Conservation (phyloP, 345 rosid genomes). For the Physaria fendleri region DNA sequence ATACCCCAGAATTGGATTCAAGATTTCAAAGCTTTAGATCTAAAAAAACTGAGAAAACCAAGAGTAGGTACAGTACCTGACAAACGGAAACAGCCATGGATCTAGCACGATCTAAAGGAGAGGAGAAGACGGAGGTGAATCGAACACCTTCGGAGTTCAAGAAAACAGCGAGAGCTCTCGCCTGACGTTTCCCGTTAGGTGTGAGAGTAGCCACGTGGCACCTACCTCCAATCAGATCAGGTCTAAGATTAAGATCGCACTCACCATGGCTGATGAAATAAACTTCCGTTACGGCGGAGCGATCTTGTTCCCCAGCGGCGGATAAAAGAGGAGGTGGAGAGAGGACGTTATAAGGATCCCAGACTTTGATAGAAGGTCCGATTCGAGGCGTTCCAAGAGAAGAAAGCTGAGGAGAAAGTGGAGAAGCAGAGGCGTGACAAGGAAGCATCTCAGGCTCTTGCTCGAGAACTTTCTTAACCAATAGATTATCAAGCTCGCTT, state of each 20-base stretch:
- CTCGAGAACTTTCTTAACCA: constrained; percentile 78
- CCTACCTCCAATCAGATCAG: constrained; percentile 84
- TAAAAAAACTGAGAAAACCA: neutral
- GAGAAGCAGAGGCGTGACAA: constrained; percentile 88
- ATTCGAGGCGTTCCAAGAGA: constrained; percentile 85
- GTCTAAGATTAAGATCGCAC: constrained; percentile 67
- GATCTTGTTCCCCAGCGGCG: constrained; percentile 34
- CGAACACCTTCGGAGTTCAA: constrained; percentile 74
- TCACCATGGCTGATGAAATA: constrained; percentile 78
- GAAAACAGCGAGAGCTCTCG: constrained; percentile 91
- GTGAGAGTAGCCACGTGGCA: constrained; percentile 69
- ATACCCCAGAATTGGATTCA: neutral
- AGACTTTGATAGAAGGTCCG: constrained; percentile 93
- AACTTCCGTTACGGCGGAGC: constrained; percentile 42
- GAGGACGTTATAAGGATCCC: constrained; percentile 97
- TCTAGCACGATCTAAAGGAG: constrained; percentile 86
- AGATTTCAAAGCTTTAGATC: constrained; percentile 6
- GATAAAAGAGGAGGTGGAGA: constrained; percentile 58
- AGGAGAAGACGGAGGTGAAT: constrained; percentile 72
- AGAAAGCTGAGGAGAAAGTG: constrained; percentile 93
- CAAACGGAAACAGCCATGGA: constrained; percentile 83
- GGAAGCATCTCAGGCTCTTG: constrained; percentile 96
- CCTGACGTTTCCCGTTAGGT: constrained; percentile 80
- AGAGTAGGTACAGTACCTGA: constrained; percentile 41
- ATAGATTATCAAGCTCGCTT: constrained; percentile 31